Conservation (phyloP, 2,329 filamentous ascomycete genomes). For the Penicillium sp. region DNA sequence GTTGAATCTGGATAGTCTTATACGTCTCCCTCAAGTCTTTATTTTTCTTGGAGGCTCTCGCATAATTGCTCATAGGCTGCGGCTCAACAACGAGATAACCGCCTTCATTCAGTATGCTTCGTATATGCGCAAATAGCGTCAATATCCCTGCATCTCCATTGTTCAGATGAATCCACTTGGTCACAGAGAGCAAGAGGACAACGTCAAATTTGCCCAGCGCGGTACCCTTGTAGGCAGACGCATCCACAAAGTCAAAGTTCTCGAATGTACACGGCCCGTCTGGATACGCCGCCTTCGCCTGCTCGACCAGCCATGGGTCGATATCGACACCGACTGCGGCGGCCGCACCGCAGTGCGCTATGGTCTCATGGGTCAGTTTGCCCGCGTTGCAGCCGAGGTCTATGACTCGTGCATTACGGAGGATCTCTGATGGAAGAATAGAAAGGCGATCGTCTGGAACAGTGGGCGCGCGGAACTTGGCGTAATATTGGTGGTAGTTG, state of each 20-base stretch:
- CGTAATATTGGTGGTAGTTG: conserved; percentile 23
- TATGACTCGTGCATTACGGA: conserved; percentile 20
- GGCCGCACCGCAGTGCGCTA: conserved; percentile 18
- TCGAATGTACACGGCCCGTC: conserved; percentile 23
- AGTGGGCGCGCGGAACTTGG: conserved; percentile 20
- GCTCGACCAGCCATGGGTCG: conserved; percentile 20
- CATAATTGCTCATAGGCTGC: conserved; percentile 24
- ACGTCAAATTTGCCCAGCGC: conserved; percentile 22
- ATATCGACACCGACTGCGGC: conserved; percentile 21
- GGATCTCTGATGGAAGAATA: conserved; percentile 20
- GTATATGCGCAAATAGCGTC: conserved; percentile 19
- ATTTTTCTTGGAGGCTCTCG: conserved; percentile 20
- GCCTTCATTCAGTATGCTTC: conserved; percentile 18
- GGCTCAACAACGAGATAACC: conserved; percentile 23
- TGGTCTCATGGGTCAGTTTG: conserved; percentile 21
- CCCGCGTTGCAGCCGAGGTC: conserved; percentile 23
- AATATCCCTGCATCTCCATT: conserved; percentile 19
- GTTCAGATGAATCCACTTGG: conserved; percentile 23
- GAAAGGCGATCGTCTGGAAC: conserved; percentile 22
- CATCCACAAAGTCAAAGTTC: conserved; percentile 20
- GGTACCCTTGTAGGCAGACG: conserved; percentile 18
- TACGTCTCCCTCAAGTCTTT: conserved; percentile 23
- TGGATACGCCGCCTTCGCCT: conserved; percentile 20
- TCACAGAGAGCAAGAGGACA: conserved; percentile 20
- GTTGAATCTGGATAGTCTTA: conserved; percentile 19